A percentile compares a stretch with the other conserved stretches of the same genome.
phyloP scores from a whole-genome alignment of 306 rosid species.

The Rosa chinensis region DNA sequence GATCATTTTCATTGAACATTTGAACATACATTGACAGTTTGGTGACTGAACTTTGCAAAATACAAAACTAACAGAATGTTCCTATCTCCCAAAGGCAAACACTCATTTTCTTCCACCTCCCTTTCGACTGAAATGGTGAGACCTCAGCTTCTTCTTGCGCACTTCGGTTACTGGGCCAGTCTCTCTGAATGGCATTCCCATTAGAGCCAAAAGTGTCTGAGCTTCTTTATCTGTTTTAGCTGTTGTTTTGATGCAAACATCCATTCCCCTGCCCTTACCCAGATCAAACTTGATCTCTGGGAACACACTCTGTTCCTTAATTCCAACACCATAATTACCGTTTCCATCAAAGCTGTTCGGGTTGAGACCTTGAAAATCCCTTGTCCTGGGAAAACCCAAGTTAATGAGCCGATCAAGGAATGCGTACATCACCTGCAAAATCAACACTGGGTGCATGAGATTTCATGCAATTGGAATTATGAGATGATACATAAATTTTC shows the following conservation, averaged over 20 bases:
- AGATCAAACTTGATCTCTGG: slow-evolving; percentile 73
- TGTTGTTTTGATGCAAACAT: slow-evolving; percentile 74
- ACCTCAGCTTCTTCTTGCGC: slow-evolving; percentile 80
- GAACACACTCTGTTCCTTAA: slow-evolving; percentile 81
- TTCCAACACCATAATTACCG: slow-evolving; percentile 71
- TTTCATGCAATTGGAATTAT: neutral
- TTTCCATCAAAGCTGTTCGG: slow-evolving; percentile 82
- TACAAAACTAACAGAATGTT: slow-evolving; percentile 16
- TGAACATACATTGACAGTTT: neutral
- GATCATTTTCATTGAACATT: slow-evolving; percentile 9
- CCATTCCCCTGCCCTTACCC: slow-evolving; percentile 95
- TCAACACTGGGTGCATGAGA: slow-evolving; percentile 20
- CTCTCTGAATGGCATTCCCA: slow-evolving; percentile 98
- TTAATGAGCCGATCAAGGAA: slow-evolving; percentile 86
- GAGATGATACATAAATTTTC: neutral
- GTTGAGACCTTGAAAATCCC: slow-evolving; percentile 94
- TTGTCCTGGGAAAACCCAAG: slow-evolving; percentile 88
- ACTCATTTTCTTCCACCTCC: slow-evolving; percentile 57
- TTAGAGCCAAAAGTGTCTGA: slow-evolving; percentile 62
- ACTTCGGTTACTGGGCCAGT: slow-evolving; percentile 35
- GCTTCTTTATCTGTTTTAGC: slow-evolving; percentile 85
- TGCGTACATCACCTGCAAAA: slow-evolving; percentile 69
- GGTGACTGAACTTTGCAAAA: slow-evolving; percentile 28
- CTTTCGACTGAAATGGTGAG: slow-evolving; percentile 90
- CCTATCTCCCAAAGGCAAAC: slow-evolving; percentile 18